Evolutionary conservation across 2,329 filamentous ascomycete species (phyloP), one percentile per base, ranked within the genome.

Genomic region (Aspergillus thermomutatus): DNA sequence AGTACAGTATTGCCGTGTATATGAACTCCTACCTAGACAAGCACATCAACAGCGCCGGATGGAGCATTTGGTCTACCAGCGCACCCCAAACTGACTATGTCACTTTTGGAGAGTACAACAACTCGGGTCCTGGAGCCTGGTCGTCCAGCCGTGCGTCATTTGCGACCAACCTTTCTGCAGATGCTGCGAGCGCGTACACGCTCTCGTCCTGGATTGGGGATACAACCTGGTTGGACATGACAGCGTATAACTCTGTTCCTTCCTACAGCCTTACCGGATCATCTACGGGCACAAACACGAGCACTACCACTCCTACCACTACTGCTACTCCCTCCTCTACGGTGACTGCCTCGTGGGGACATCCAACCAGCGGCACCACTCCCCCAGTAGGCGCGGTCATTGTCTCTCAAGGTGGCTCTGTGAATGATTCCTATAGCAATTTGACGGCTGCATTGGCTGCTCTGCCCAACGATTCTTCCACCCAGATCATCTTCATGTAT

Each of bases 151-250:
- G 73, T 34, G 73, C 66, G 3, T 67, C 64, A 7, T 75, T 74
- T 59, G 70, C 72, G 5, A 75, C 72, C 10, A 70, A 74, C 14
- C 58, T 76, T 50, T 73, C 69, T 1, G 67, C 64, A 6, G 53
- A 66, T 14, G 68, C 76, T 52, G 76, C 70, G 8, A 59, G 68
- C 4, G 54, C 66, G 2, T 78, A 78, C 53, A 68, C 65, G 3
- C 60, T 80, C 37, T 60, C 60, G 5, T 66, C 64, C n/a, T 77
- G 74, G 63, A 69, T 79, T 49, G 74, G 73, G 14, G 72, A 71
- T 46, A 78, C 74, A 3, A 67, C 71, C 7, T 79, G 76, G 74
- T 67, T 79, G 37, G 76, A 79, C 49, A 68, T 71, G 67, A 69
- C 66, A 31, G 73, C 76, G 2, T 79, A 75, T 57, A 70, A 69